Evolutionary conservation across 2,329 filamentous ascomycete genomes (phyloP), one percentile per base, ranked within the genome.

Genomic region (Cladosporium phlei): DNA sequence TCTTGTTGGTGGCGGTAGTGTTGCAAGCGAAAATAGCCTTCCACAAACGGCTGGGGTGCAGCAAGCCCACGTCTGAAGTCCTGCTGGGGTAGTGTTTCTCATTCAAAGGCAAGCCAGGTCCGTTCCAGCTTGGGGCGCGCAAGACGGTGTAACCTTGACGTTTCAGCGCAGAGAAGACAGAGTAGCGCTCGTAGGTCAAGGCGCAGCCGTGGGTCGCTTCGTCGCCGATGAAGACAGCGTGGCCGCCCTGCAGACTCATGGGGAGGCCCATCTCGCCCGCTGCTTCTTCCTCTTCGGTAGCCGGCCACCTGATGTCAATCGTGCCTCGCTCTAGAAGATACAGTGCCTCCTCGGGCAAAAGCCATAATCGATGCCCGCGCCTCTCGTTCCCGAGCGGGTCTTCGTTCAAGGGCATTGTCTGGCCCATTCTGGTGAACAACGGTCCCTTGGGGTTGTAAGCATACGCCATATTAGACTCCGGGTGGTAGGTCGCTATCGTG

Each of bases 281-380:
- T 10, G 57, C 56, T 9, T 5, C 9, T 12, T 52, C 58, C 4
- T 59, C 61, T 17, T 49, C 49, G 2, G 55, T 49, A 0, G 53
- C 55, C 9, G 88, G 88, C 87, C 88, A 96, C 73, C 89, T 83
- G 30, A 96, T 76, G 65, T 97, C 88, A 59, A 97, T 60, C 37
- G 80, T 89, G 0, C 91, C 93, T 58, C 93, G 75, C 70, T 98
- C 93, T 7, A 97, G 74, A 52, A 96, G 66, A 60, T 89, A 96
- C 44, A 98, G 73, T 5, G 89, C 87, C 67, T 98, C 93, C 63
- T 98, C 93, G 0, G 91, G 91, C 29, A 95, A 66, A 40, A 98
- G 63, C 90, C 90, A 96, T 30, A 90, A 38, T 21, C 64, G 50
- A 28, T 60, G 54, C 11, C 58, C 57, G 21, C 60, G 55, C 4